These are phyloP conservation scores for Pythium pyrilobum DNA, from an alignment of 352 stramenopile genomes.

Conservation along the genomic window DNA sequence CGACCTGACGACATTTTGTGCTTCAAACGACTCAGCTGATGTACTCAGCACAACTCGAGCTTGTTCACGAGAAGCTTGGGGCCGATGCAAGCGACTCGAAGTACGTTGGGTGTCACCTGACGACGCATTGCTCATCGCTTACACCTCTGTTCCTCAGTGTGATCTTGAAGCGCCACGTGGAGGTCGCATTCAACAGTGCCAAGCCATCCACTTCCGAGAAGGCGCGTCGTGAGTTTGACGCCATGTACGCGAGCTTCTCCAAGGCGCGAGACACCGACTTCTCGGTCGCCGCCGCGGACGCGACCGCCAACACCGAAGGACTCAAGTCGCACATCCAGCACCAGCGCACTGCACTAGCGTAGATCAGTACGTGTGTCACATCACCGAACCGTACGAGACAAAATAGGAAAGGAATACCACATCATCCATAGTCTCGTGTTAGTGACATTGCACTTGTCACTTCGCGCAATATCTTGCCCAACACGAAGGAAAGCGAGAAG, in stretches of 20 bases:
- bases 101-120: constrained; percentile 25
- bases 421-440: too few relatives aligned
- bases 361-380: neutral
- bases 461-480: too few relatives aligned
- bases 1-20: neutral
- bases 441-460: too few relatives aligned
- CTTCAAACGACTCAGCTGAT: constrained; percentile 46
- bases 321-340: constrained; percentile 54
- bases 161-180: constrained; percentile 52
- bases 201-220: constrained; percentile 68
- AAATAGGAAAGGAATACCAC: neutral
- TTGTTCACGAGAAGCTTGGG: constrained; percentile 89
- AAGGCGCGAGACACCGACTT: constrained; percentile 71
- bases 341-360: constrained; percentile 67
- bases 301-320: constrained; percentile 31
- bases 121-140: neutral
- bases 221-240: constrained; percentile 56
- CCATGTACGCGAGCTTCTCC: constrained; percentile 65
- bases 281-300: constrained; percentile 45
- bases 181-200: constrained; percentile 53
- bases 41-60: constrained; percentile 92
- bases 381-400: neutral
- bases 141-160: constrained; percentile 17
- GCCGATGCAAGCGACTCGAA: constrained; percentile 29
- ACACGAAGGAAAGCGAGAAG: too few relatives aligned